Percentiles rank a stretch among this genome's conserved stretches.
These are phyloP conservation scores for Cyamopsis tetragonoloba DNA, from an alignment of 306 rosid species.

Conservation along the genomic window DNA sequence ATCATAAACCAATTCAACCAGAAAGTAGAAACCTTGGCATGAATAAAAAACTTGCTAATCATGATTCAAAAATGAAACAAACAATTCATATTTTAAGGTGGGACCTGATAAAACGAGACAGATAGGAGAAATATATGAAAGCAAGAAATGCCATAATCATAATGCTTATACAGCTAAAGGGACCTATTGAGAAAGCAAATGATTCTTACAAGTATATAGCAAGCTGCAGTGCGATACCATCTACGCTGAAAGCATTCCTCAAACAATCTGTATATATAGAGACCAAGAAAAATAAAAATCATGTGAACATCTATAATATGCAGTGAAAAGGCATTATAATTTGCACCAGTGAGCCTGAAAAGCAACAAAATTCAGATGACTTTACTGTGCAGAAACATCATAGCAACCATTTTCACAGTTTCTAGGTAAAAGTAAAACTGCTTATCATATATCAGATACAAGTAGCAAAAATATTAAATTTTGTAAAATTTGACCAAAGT, in stretches of 20 bases:
- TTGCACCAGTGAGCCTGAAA: neutral
- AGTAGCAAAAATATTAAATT: neutral
- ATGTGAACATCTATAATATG: neutral
- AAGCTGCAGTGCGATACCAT: slow-evolving; percentile 98
- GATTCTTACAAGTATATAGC: slow-evolving; percentile 88
- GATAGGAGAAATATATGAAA: neutral
- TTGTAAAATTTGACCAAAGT: neutral
- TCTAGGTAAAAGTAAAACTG: neutral
- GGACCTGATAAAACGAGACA: neutral
- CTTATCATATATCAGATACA: neutral
- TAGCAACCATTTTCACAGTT: slow-evolving; percentile 10
- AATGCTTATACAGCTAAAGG: neutral
- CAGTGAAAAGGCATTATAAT: neutral
- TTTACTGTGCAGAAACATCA: neutral
- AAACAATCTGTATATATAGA: slow-evolving; percentile 60
- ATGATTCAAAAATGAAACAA: neutral
- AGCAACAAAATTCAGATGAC: slow-evolving; percentile 3
- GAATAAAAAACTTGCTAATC: neutral
- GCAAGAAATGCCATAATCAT: slow-evolving; percentile 14
- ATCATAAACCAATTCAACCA: neutral
- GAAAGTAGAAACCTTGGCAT: neutral
- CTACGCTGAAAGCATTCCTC: slow-evolving; percentile 99
- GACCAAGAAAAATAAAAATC: neutral
- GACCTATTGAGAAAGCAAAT: neutral
- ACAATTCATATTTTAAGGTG: neutral